These are phyloP conservation scores for Alternaria dauci DNA, from an alignment of 2,329 filamentous ascomycete genomes.

Conservation along the genomic window DNA sequence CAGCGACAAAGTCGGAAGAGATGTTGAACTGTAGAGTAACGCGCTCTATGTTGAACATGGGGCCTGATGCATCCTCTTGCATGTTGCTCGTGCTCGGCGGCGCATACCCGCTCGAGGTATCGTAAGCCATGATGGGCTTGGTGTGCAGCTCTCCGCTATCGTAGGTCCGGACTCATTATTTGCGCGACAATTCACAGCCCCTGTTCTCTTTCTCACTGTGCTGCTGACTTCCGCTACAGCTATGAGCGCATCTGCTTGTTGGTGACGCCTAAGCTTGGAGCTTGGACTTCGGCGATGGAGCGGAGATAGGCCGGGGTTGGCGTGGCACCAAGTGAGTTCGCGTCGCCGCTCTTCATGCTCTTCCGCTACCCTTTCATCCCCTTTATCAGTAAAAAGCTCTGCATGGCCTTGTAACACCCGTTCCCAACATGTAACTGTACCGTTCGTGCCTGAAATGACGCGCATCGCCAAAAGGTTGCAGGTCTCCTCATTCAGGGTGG, in stretches of 20 bases:
- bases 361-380: neutral
- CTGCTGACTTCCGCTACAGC: slow-evolving; percentile 11
- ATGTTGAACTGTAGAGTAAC: slow-evolving; percentile 95
- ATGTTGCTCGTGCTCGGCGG: slow-evolving; percentile 71
- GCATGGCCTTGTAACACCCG: too few relatives aligned
- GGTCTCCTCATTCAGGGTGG: too few relatives aligned
- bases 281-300: slow-evolving; percentile 15
- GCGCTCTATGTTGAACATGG: slow-evolving; percentile 93
- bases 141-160: slow-evolving; percentile 20
- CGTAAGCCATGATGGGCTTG: slow-evolving; percentile 69
- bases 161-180: slow-evolving; percentile 24
- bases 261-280: slow-evolving; percentile 16
- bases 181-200: slow-evolving; percentile 18
- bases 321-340: slow-evolving; percentile 8
- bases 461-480: too few relatives aligned
- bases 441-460: too few relatives aligned
- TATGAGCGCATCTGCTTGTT: slow-evolving; percentile 5
- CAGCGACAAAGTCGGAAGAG: slow-evolving; percentile 93
- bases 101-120: slow-evolving; percentile 75
- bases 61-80: slow-evolving; percentile 69
- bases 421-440: too few relatives aligned
- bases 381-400: neutral
- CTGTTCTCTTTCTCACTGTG: neutral
- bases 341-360: neutral
- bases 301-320: slow-evolving; percentile 18